Evolutionary conservation across 2,329 filamentous ascomycete species (phyloP).

Genomic region (Thielaviopsis euricoi): DNA sequence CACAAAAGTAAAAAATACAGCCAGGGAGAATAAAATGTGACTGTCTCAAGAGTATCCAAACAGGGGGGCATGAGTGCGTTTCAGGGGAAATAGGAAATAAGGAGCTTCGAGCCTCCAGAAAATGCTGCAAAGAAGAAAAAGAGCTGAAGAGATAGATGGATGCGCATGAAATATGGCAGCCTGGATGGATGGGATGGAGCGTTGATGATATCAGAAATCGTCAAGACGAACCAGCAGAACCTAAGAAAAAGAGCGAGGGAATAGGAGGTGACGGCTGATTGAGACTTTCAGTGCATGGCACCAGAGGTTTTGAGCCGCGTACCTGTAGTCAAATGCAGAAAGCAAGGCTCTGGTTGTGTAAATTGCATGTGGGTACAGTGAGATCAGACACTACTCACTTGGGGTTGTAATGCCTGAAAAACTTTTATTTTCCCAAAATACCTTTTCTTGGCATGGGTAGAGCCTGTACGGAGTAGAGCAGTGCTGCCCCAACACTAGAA

Average conservation of each 20-base stretch:
- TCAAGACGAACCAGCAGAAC: not conserved
- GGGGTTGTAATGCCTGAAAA: slow-evolving; percentile 24
- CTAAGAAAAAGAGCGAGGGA: not conserved
- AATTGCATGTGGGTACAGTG: slow-evolving; percentile 28
- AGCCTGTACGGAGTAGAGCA: slow-evolving; percentile 32
- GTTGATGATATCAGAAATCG: not conserved
- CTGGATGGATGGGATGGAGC: not conserved
- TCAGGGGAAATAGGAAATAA: slow-evolving; percentile 7
- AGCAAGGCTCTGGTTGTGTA: slow-evolving; percentile 90
- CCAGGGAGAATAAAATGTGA: slow-evolving; percentile 4
- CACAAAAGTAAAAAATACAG: slow-evolving; percentile 10
- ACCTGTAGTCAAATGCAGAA: slow-evolving; percentile 49
- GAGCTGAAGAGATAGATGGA: not conserved
- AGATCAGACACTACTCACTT: slow-evolving; percentile 30
- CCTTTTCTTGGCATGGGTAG: slow-evolving; percentile 85
- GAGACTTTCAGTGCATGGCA: slow-evolving; percentile 31
- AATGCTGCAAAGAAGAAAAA: not conserved
- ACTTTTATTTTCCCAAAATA: slow-evolving; percentile 60
- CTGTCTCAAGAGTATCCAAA: slow-evolving; percentile 8
- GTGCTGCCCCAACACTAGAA: slow-evolving; percentile 85
- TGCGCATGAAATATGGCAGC: not conserved
- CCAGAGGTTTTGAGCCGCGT: slow-evolving; percentile 64
- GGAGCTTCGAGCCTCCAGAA: not conserved
- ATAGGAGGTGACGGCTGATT: slow-evolving; percentile 14
- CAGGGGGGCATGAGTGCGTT: slow-evolving; percentile 2